A percentile compares a stretch with the other conserved stretches of the same genome.
These are phyloP conservation scores for Pseudocercospora cruenta DNA, from an alignment of 2,329 filamentous ascomycete genomes.

Conservation along the genomic window DNA sequence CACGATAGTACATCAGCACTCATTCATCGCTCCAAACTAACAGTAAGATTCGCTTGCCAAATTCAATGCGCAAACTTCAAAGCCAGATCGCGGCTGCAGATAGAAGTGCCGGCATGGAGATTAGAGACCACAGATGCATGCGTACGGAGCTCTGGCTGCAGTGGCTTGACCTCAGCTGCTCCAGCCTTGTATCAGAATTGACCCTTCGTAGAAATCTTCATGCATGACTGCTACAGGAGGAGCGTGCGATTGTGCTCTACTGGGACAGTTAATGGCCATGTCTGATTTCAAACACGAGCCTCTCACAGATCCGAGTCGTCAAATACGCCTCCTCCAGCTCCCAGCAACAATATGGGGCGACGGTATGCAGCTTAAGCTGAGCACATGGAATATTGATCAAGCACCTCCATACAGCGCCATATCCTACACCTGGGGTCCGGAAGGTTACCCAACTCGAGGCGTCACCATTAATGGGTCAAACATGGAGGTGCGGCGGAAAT, in stretches of 20 bases:
- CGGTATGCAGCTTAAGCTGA: background rate
- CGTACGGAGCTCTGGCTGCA: background rate
- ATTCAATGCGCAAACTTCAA: too few relatives aligned
- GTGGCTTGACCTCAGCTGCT: background rate
- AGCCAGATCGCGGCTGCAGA: too few relatives aligned
- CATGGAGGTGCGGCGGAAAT: background rate
- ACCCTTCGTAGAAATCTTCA: background rate
- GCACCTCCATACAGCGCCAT: background rate
- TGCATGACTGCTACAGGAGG: background rate
- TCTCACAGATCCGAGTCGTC: background rate
- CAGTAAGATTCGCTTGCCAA: too few relatives aligned
- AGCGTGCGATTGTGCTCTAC: background rate
- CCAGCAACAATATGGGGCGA: background rate
- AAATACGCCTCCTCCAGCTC: background rate
- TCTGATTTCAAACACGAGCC: background rate
- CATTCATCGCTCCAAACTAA: too few relatives aligned
- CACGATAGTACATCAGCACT: background rate
- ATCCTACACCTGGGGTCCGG: background rate
- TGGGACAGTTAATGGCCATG: background rate
- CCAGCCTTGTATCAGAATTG: background rate
- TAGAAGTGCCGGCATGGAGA: too few relatives aligned
- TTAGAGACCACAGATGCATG: too few relatives aligned
- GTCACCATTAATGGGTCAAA: background rate
- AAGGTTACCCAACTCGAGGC: background rate
- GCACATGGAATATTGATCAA: background rate